Conservation (phyloP, 1,139 yeast genomes). For the Saccharomycopsis crataegensis region DNA sequence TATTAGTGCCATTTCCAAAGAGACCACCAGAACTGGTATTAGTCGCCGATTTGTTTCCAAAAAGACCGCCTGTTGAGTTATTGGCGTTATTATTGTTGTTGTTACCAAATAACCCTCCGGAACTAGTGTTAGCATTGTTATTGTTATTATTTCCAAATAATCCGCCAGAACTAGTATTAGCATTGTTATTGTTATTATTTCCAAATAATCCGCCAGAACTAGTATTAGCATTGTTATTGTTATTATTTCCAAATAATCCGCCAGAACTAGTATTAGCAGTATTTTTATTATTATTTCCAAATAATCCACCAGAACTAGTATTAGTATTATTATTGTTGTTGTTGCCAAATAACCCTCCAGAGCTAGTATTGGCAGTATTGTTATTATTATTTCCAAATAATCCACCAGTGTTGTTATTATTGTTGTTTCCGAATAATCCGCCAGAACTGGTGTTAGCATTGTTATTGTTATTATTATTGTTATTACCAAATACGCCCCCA, state of each 20-base stretch:
- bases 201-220: constrained; percentile 33
- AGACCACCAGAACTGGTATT: constrained; percentile 22
- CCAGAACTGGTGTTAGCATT: constrained; percentile 14
- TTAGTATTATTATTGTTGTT: constrained; percentile 23
- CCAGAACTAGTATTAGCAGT: constrained; percentile 19
- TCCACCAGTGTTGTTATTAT: constrained; percentile 17
- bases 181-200: constrained; percentile 21
- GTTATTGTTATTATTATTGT: constrained; percentile 18
- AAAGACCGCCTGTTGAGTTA: constrained; percentile 28
- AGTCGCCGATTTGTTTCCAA: constrained; percentile 28
- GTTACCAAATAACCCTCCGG: constrained; percentile 33
- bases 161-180: constrained; percentile 22
- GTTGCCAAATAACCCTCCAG: constrained; percentile 35
- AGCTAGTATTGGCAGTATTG: constrained; percentile 19
- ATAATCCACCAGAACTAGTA: constrained; percentile 28
- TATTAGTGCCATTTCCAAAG: constrained; percentile 22
- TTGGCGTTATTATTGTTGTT: constrained; percentile 22
- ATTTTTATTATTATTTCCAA: constrained; percentile 28
- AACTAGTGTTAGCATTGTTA: constrained; percentile 21
- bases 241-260: constrained; percentile 26
- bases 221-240: constrained; percentile 21
- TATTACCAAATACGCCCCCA: constrained; percentile 37
- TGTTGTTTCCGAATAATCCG: constrained; percentile 26
- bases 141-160: constrained; percentile 25
- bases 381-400: constrained; percentile 27